A percentile compares a stretch with the other conserved stretches of the same genome.
Conservation (phyloP, 306 rosid species). For the Fagus crenata region DNA sequence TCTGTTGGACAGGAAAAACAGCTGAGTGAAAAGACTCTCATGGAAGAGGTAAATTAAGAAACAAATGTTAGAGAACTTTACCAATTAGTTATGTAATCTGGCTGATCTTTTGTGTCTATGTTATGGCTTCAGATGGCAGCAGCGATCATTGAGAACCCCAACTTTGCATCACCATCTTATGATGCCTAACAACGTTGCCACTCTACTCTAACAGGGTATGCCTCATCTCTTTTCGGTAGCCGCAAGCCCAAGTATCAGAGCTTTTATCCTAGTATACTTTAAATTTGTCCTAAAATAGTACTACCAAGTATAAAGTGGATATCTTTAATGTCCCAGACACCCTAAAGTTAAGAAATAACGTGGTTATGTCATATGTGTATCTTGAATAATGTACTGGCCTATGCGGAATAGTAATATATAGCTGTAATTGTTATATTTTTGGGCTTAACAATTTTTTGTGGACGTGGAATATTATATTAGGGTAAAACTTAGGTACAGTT, state of each 20-base stretch:
- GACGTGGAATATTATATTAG: too few species aligned
- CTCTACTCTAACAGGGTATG: neutral
- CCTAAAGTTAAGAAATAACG: too few species aligned
- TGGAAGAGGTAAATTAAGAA: constrained; percentile 20
- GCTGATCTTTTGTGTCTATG: neutral
- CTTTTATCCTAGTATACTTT: neutral
- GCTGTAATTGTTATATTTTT: too few species aligned
- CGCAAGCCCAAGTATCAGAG: neutral
- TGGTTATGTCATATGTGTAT: too few species aligned
- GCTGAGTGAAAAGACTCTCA: constrained; percentile 5
- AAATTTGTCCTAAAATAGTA: too few species aligned
- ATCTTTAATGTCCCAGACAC: too few species aligned
- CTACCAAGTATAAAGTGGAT: too few species aligned
- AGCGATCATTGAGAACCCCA: too few species aligned
- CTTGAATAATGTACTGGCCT: neutral
- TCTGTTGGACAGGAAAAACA: constrained; percentile 25
- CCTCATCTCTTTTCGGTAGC: neutral
- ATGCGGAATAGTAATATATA: neutral
- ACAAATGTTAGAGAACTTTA: neutral
- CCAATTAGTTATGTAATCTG: neutral
- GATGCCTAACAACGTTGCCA: neutral
- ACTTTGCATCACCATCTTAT: neutral
- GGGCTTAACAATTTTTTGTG: too few species aligned
- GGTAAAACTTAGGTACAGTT: too few species aligned
- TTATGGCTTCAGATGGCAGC: neutral